A percentile compares a stretch with the other conserved stretches of the same genome.
phyloP scores from a whole-genome alignment of 805 yeast genomes.

The Saccharomyces kudriavzevii region DNA sequence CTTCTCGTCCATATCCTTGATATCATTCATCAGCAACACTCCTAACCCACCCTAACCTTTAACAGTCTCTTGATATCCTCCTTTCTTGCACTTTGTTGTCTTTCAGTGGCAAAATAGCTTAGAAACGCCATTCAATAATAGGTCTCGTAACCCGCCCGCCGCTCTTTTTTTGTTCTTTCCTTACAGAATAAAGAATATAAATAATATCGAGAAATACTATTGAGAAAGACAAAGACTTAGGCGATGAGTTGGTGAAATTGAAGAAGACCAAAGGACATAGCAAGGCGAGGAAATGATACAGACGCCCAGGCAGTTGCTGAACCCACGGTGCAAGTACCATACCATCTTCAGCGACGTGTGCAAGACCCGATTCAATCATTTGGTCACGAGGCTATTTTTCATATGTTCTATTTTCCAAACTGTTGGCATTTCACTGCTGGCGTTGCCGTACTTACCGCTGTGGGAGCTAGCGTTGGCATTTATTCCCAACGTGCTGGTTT shows the following conservation, averaged over 20 bases:
- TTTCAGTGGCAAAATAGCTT: constrained; percentile 3
- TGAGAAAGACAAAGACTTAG: background rate
- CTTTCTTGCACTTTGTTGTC: background rate
- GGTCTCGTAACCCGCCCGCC: background rate
- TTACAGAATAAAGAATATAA: background rate
- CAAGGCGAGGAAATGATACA: background rate
- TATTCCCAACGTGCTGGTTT: constrained; percentile 23
- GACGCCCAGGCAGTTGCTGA: constrained; percentile 4
- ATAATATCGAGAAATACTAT: background rate
- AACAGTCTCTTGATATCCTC: background rate
- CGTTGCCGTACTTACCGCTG: constrained; percentile 17
- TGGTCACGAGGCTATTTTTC: constrained; percentile 31
- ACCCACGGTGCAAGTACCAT: constrained; percentile 30
- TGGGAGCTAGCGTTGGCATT: constrained; percentile 18
- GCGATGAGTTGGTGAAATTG: background rate
- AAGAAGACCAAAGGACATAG: background rate
- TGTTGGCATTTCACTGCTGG: constrained; percentile 16
- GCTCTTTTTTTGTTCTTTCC: background rate
- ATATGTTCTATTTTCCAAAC: constrained; percentile 25
- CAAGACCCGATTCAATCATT: constrained; percentile 34
- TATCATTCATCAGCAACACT: background rate
- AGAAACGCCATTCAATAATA: background rate
- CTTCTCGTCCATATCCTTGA: constrained; percentile 18
- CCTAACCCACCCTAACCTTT: background rate
- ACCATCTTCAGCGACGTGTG: constrained; percentile 36